Evolutionary conservation across 2,329 filamentous ascomycete genomes (phyloP), one percentile per base, ranked within the genome.

Genomic region (Stylonectria norvegica): DNA sequence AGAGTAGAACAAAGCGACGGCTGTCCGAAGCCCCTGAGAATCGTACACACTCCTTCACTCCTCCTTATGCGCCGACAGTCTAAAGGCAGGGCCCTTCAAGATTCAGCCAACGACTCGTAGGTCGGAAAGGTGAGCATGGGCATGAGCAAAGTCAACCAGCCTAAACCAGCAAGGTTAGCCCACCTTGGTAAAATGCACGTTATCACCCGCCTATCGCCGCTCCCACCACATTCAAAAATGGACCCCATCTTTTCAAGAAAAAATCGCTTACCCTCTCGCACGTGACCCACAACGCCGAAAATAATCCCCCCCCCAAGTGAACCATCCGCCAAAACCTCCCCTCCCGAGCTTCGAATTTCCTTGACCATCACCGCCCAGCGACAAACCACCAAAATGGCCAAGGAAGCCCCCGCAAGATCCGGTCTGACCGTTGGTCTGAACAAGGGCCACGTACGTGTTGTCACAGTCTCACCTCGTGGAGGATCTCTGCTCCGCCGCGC

Each of bases 391-490:
- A 60, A 61, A 64, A 82, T 81, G 78, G 77, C 76, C 61, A 77
- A 76, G 68, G 77, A 80, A 70, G 66, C 71, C 49, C 68, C 73
- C 58, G 71, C 72, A 62, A 73, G 71, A 60, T 71, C 69, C 68
- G 79, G 78, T 68, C 68, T 83, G 59, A 69, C 73, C 69, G 69
- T 77, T 62, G 79, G 79, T 66, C 65, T 74, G 61, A 82, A 83
- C 76, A 76, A 73, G 59, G 76, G 79, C 67, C 72, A 80, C 73
- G 79, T 82, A 82, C 70, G 75, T 70, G 50, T 56, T 58, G 62
- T 65, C 64, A 63, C 65, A 67, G 74, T 83, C 79, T 83, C 79
- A 83, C 78, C 79, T 83, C 79, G 76, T 83, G 79, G 79, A 83
- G 79, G 78, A 83, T 83, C 77, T 78, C 79, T 80, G 78, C 76